phyloP scores from a whole-genome alignment of 768 basidiomycete genomes.

The Kondoa subrosea region DNA sequence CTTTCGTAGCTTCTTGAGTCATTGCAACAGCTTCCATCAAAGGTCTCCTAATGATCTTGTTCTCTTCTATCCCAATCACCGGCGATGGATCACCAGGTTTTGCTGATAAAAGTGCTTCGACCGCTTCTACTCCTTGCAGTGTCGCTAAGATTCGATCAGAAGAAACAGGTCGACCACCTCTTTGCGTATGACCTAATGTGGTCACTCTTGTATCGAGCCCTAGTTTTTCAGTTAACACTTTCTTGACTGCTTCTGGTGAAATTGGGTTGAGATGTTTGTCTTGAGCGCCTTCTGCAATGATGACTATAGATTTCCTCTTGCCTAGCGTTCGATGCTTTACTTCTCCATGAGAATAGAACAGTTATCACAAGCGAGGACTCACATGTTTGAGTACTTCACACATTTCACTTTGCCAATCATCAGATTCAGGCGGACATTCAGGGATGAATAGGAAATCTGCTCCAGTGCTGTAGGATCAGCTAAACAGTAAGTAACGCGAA shows the following conservation, averaged over 20 bases:
- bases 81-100: slow-evolving; percentile 82
- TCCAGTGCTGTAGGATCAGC: slow-evolving; percentile 46
- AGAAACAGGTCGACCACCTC: slow-evolving; percentile 85
- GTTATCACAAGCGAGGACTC: slow-evolving; percentile 27
- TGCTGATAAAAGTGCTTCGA: slow-evolving; percentile 67
- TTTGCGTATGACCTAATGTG: slow-evolving; percentile 87
- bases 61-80: slow-evolving; percentile 91
- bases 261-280: slow-evolving; percentile 82
- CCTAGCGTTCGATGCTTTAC: slow-evolving; percentile 70
- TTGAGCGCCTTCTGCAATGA: slow-evolving; percentile 90
- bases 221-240: slow-evolving; percentile 65
- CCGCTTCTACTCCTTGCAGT: slow-evolving; percentile 86
- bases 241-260: slow-evolving; percentile 72
- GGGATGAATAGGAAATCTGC: slow-evolving; percentile 98
- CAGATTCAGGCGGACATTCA: slow-evolving; percentile 60
- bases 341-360: background rate
- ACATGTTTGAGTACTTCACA: slow-evolving; percentile 66
- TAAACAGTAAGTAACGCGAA: too few relatives aligned
- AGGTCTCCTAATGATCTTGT: slow-evolving; percentile 81
- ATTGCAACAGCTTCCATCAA: slow-evolving; percentile 80
- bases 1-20: slow-evolving; percentile 71
- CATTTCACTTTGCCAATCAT: slow-evolving; percentile 84
- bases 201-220: slow-evolving; percentile 92
- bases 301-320: slow-evolving; percentile 95
- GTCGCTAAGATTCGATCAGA: slow-evolving; percentile 86